Evolutionary conservation across 1,284 basidiomycete species (phyloP).

Genomic region (Hemileia vastatrix): DNA sequence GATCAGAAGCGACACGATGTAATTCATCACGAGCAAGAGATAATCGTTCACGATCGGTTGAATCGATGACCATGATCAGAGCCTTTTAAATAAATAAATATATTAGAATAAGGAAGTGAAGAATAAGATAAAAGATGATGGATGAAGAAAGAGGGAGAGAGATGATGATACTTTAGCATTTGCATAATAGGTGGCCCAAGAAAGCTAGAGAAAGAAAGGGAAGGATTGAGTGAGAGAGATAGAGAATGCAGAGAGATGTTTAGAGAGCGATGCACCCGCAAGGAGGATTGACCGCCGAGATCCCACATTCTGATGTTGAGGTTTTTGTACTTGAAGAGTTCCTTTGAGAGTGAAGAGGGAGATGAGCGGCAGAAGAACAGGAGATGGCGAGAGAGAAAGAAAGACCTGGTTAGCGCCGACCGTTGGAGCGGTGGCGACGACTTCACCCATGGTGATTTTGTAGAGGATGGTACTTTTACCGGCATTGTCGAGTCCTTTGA

Average conservation of each 20-base stretch:
- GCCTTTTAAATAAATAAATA: constrained; percentile 48
- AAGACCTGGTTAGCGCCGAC: constrained; percentile 46
- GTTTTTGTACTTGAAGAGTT: constrained; percentile 49
- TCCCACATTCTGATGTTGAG: constrained; percentile 49
- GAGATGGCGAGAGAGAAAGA: no score
- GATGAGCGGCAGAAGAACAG: no score
- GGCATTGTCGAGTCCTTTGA: constrained; percentile 48
- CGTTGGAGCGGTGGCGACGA: constrained; percentile 50
- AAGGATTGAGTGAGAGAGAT: constrained; percentile 5
- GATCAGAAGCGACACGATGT: constrained; percentile 40
- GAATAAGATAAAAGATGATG: not conserved
- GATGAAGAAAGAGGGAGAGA: not conserved
- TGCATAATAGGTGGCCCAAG: no score
- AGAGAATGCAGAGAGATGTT: not conserved
- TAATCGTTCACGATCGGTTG: constrained; percentile 48
- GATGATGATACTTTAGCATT: not conserved
- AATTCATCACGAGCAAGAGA: constrained; percentile 48
- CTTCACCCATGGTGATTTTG: constrained; percentile 50
- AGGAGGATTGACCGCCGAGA: constrained; percentile 49
- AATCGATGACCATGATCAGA: constrained; percentile 50
- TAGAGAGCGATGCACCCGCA: constrained; percentile 41
- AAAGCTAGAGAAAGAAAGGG: no score
- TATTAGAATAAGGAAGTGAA: not conserved
- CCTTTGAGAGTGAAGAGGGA: not conserved
- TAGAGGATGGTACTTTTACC: constrained; percentile 50